Base-by-base conservation (phyloP, 768 basidiomycete genomes). In the Sarcodon aspratus region DNA sequence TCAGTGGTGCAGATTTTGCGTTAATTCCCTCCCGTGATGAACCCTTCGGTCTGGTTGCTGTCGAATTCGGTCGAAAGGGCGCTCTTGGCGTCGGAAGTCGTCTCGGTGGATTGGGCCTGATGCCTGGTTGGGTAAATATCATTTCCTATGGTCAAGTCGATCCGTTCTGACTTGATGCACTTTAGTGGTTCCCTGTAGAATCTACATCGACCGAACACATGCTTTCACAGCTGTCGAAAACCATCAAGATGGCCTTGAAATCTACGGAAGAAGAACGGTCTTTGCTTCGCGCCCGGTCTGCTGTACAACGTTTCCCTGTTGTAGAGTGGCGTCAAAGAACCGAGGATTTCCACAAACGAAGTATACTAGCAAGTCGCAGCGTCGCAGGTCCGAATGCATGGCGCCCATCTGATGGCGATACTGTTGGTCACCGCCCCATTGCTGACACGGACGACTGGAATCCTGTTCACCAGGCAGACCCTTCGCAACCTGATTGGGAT, bases 301-400 rank as follows among this genome's bases (percentile, higher is more conserved):
- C 92, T 13, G 77, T 96, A 3, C 93, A 95, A 60, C 88, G 93
- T 59, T 96, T 96, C 85, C 93, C 93, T 5, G 93, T 96, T 49
- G 87, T 96, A 27, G 92, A 96, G 68, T 96, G 93, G 93, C 86
- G 93, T 59, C 92, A 95, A 62, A 80, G 88, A 45, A 87, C 82
- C 73, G 93, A 96, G 67, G 93, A 95, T 63, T 89, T 95, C 74
- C 93, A 96, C 62, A 78, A 76, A 52, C 83, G 93, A 51, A 86
- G 83, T 59, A 92, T 96, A 61, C 64, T 62, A 18, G 68, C 69
- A 4, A 92, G 85, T 59, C 82, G 93, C 46, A 63, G 66, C 31
- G 17, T 78, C 1, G 89, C 92, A 21, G 85, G 79, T 7, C 50
- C 69, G 1, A 76, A 87, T 50, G 89, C 91, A 0, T 94, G 85